Evolutionary conservation across 306 rosid species (phyloP).

Genomic region (Boehmeria nivea): DNA sequence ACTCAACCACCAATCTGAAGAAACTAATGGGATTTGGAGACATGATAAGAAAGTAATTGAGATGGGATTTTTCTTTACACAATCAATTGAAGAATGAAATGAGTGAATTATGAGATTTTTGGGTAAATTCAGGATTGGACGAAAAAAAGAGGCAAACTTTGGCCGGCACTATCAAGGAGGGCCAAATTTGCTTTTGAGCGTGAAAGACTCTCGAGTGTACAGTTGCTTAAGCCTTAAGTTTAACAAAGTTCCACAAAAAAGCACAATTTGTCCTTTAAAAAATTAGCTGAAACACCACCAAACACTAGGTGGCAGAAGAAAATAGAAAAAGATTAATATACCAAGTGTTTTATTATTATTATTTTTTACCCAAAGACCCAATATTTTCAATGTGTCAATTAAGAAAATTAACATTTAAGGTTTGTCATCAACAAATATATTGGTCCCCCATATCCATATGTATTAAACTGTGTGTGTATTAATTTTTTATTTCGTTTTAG

Average conservation of each 20-base stretch:
- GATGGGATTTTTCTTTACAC: too few relatives aligned
- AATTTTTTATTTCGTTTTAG: too few relatives aligned
- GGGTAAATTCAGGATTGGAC: conserved; percentile 6
- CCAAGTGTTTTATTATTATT: too few relatives aligned
- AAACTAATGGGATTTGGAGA: too few relatives aligned
- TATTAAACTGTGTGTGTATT: too few relatives aligned
- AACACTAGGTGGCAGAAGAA: background rate
- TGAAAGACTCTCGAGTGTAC: conserved; percentile 15
- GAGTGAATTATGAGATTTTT: background rate
- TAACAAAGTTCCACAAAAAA: background rate
- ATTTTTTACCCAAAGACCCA: too few relatives aligned
- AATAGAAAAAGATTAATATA: background rate
- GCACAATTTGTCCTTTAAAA: background rate
- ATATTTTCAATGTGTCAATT: too few relatives aligned
- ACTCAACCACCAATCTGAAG: too few relatives aligned
- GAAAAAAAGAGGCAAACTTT: conserved; percentile 13
- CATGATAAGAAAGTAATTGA: too few relatives aligned
- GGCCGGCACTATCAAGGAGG: conserved; percentile 30
- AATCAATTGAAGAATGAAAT: background rate
- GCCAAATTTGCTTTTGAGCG: conserved; percentile 20
- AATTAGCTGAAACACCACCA: background rate
- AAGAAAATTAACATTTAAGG: too few relatives aligned
- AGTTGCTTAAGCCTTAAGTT: conserved; percentile 23
- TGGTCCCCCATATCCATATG: too few relatives aligned
- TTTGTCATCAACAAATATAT: too few relatives aligned